These are phyloP conservation scores for Candida andamanensis DNA, from an alignment of 805 yeast genomes.

Conservation along the genomic window DNA sequence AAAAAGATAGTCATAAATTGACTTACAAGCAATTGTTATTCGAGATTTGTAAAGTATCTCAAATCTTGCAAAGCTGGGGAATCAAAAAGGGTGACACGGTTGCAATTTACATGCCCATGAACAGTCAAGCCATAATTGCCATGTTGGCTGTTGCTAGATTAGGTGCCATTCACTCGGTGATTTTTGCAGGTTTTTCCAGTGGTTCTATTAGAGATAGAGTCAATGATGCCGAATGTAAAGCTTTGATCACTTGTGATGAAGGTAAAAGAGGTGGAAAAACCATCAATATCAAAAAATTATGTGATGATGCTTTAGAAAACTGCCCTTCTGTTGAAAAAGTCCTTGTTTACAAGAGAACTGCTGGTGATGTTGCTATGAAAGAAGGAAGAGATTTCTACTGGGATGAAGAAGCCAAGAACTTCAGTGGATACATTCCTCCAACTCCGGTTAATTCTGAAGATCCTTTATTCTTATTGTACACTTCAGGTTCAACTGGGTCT, in stretches of 20 bases:
- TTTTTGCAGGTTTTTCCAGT: slow-evolving; percentile 79
- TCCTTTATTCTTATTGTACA: slow-evolving; percentile 73
- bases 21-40: slow-evolving; percentile 69
- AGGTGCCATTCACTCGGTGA: slow-evolving; percentile 82
- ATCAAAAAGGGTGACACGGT: slow-evolving; percentile 80
- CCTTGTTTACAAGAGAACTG: slow-evolving; percentile 70
- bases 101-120: slow-evolving; percentile 84
- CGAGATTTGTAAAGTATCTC: slow-evolving; percentile 68
- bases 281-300: slow-evolving; percentile 74
- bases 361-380: slow-evolving; percentile 48
- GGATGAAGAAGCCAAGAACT: slow-evolving; percentile 64
- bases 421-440: slow-evolving; percentile 67
- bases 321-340: slow-evolving; percentile 68
- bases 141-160: slow-evolving; percentile 73
- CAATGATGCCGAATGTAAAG: slow-evolving; percentile 64
- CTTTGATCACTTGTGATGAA: slow-evolving; percentile 77
- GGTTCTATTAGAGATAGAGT: slow-evolving; percentile 69
- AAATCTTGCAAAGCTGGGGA: slow-evolving; percentile 60
- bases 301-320: slow-evolving; percentile 68
- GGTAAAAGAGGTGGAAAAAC: slow-evolving; percentile 80
- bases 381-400: slow-evolving; percentile 69
- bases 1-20: slow-evolving; percentile 53
- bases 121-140: slow-evolving; percentile 71
- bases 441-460: slow-evolving; percentile 75
- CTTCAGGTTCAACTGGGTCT: slow-evolving; percentile 85